These are phyloP conservation scores for Picea glauca DNA, from an alignment of 75 land plant genomes.

Conservation along the genomic window DNA sequence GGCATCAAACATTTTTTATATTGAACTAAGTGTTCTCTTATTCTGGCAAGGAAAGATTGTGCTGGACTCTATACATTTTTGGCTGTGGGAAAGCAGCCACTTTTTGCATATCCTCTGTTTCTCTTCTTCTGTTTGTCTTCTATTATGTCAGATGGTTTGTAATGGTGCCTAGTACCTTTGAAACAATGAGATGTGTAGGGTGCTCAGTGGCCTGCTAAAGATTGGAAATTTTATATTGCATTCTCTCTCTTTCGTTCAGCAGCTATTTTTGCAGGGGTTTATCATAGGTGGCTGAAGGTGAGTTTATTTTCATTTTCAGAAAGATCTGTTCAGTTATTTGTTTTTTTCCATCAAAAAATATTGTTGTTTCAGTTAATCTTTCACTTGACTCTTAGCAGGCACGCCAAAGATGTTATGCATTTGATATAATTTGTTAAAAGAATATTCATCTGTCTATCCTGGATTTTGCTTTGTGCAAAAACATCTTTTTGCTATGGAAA, in stretches of 20 bases:
- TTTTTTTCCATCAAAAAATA: not conserved
- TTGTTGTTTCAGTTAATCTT: not conserved
- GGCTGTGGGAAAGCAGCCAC: not conserved
- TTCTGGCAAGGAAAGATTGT: not conserved
- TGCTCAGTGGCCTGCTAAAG: slow-evolving; percentile 75
- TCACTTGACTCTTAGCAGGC: not conserved
- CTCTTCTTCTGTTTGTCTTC: not conserved
- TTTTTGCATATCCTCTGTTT: not conserved
- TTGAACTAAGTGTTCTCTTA: not conserved
- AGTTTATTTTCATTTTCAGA: slow-evolving; percentile 1
- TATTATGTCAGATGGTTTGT: not conserved
- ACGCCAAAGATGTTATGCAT: not conserved
- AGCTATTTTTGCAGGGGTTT: slow-evolving; percentile 84
- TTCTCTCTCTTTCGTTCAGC: slow-evolving; percentile 86
- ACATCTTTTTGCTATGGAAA: not conserved
- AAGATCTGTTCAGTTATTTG: not conserved
- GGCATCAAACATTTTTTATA: slow-evolving; percentile 14
- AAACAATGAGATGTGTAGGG: slow-evolving; percentile 38
- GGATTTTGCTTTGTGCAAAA: not conserved
- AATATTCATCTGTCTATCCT: not conserved
- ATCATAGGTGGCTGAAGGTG: slow-evolving; percentile 78
- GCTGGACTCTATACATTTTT: not conserved
- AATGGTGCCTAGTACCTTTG: not conserved
- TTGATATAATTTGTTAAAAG: not conserved
- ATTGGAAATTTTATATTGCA: slow-evolving; percentile 88